Conservation (phyloP, 2,329 filamentous ascomycete genomes). For the Paecilomyces dactylethromorphus region DNA sequence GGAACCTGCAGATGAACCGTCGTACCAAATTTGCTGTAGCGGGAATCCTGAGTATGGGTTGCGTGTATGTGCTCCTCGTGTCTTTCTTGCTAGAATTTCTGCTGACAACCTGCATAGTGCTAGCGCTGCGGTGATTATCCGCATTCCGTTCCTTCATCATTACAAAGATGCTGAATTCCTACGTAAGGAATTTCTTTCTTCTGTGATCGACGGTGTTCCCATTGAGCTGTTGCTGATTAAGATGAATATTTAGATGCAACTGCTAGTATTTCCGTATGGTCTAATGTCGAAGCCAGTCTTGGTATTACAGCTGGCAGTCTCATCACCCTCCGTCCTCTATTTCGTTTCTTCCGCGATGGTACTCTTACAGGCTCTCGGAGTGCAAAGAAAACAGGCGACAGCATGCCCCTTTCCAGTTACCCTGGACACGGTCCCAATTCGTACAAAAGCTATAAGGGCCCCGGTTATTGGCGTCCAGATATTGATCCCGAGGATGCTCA, state of each 20-base stretch:
- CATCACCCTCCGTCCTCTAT: conserved; percentile 44
- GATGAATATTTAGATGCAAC: conserved; percentile 21
- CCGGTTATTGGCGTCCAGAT: conserved; percentile 26
- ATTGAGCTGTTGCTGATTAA: neutral
- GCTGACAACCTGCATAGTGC: conserved; percentile 20
- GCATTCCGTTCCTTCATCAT: conserved; percentile 27
- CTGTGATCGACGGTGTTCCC: neutral
- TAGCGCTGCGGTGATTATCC: conserved; percentile 29
- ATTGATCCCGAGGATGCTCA: conserved; percentile 18
- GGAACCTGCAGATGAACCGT: conserved; percentile 48
- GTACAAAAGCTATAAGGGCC: conserved; percentile 9
- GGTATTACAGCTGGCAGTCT: conserved; percentile 43
- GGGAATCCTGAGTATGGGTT: conserved; percentile 51
- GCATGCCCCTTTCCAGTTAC: conserved; percentile 24
- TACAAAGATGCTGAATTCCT: conserved; percentile 27
- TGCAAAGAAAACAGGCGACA: conserved; percentile 17
- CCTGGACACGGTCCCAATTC: conserved; percentile 11
- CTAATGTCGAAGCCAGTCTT: conserved; percentile 31
- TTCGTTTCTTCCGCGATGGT: conserved; percentile 31
- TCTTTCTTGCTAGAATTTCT: neutral
- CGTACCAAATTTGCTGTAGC: conserved; percentile 48
- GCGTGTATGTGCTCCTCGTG: conserved; percentile 32
- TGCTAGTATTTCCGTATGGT: conserved; percentile 37
- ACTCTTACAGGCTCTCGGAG: conserved; percentile 13
- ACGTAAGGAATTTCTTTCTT: conserved; percentile 16